A percentile compares a stretch with the other conserved stretches of the same genome.
These are phyloP conservation scores for Bocquillonia castaneifolia DNA, from an alignment of 441 rosid species.

Conservation along the genomic window DNA sequence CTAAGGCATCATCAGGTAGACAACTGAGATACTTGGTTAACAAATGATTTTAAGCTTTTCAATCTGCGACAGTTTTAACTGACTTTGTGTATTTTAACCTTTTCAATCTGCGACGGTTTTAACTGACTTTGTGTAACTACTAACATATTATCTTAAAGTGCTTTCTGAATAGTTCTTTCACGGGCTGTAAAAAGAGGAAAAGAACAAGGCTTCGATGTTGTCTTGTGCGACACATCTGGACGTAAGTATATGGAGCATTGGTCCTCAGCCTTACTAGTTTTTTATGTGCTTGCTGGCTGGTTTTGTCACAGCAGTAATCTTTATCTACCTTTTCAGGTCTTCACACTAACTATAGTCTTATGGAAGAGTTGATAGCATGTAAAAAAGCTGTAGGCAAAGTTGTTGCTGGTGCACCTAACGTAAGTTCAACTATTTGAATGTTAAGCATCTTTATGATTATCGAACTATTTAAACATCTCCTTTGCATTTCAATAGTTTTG, in stretches of 20 bases:
- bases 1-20: constrained; percentile 84
- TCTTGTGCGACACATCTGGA: constrained; percentile 91
- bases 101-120: neutral
- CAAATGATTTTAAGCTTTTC: no score
- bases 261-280: constrained; percentile 2
- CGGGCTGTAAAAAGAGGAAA: constrained; percentile 89
- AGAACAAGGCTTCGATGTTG: constrained; percentile 74
- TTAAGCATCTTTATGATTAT: neutral
- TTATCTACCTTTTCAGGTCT: constrained; percentile 49
- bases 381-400: constrained; percentile 79
- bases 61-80: no score
- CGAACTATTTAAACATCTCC: constrained; percentile 20
- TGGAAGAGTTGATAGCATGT: constrained; percentile 93
- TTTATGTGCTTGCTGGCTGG: constrained; percentile 17
- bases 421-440: constrained; percentile 32
- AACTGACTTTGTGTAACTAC: constrained; percentile 16
- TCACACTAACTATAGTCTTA: constrained; percentile 85
- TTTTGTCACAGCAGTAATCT: constrained; percentile 12
- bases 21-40: neutral
- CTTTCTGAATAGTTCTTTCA: constrained; percentile 73
- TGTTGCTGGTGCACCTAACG: constrained; percentile 79
- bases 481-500: constrained; percentile 2
- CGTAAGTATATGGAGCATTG: constrained; percentile 51
- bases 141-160: constrained; percentile 43
- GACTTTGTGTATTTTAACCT: constrained; percentile 7